Evolutionary conservation across 768 basidiomycete genomes (phyloP), one percentile per base, ranked within the genome.

Genomic region (Panus rudis): DNA sequence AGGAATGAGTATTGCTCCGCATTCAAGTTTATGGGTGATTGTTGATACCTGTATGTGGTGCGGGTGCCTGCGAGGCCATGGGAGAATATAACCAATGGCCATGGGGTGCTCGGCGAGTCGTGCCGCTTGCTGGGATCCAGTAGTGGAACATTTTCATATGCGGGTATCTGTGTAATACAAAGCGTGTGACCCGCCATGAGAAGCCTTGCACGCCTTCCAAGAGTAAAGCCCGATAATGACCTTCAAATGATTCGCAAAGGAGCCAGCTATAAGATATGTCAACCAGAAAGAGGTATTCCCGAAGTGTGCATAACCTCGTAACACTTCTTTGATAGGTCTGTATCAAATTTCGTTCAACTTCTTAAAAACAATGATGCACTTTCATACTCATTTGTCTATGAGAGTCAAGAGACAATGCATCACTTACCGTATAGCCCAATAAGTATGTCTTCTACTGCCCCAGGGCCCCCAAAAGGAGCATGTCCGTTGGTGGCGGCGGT

Each of bases 21-120:
- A 13, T 3, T 23, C 5, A 16, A 39, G 22, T 37, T 35, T 39
- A 42, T 32, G 28, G 21, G 30, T 32, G 16, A 35, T 12, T 16
- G 34, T 5, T 6, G 26, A 37, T 49, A 75, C 77, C 79, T 84
- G 53, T 91, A 90, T 1, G 78, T 74, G 0, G 79, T 84, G 17
- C 79, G 66, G 32, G 73, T 78, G 4, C 88, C 89, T 16, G 78
- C 82, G 17, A 92, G 73, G 16, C 90, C 90, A 65, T 92, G 90
- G 8, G 84, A 87, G 63, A 91, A 92, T 30, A 92, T 72, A 23
- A 90, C 76, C 23, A 92, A 70, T 0, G 87, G 85, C 85, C 85
- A 87, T 37, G 72, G 70, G 13, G 39, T 27, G 2, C 25, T 20
- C 4, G 42, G 22, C 14, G n/a, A 24, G 21, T 44, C 42, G 4